Percentiles rank a stretch among this genome's conserved stretches.
Conservation (phyloP, 2,329 filamentous ascomycete genomes). For the Neonectria coccinea region DNA sequence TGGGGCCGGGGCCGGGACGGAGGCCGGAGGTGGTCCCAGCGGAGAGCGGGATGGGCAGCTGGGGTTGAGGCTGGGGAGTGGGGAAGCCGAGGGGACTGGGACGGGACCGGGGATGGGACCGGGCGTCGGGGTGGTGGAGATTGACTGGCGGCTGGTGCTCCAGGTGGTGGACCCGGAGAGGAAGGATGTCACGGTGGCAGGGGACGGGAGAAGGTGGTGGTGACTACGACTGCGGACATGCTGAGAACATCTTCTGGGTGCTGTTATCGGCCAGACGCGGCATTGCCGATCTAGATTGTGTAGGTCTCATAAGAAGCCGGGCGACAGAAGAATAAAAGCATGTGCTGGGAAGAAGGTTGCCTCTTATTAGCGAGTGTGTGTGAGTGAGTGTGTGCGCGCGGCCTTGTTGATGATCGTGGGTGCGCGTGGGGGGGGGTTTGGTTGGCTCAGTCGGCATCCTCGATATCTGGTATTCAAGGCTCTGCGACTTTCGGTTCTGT, state of each 20-base stretch:
- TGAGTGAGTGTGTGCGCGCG: not conserved
- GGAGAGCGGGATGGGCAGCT: not conserved
- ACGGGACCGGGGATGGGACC: not conserved
- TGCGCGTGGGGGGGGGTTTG: slow-evolving; percentile 3
- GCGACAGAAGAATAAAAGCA: not conserved
- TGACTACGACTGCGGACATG: slow-evolving; percentile 5
- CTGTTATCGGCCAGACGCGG: slow-evolving; percentile 29
- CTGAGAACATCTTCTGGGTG: not conserved
- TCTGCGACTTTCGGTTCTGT: not conserved
- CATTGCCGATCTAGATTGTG: slow-evolving; percentile 26
- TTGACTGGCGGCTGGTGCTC: slow-evolving; percentile 50
- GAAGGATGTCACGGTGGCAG: slow-evolving; percentile 40
- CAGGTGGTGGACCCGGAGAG: slow-evolving; percentile 48
- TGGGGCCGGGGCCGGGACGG: slow-evolving; percentile 26
- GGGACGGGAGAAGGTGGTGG: slow-evolving; percentile 34
- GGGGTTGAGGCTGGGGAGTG: not conserved
- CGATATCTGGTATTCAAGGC: not conserved
- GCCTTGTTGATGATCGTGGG: not conserved
- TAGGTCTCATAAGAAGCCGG: not conserved
- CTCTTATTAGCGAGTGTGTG: not conserved
- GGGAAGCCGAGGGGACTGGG: not conserved
- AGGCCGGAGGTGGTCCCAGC: slow-evolving; percentile 4
- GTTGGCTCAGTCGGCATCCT: not conserved
- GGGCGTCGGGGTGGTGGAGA: slow-evolving; percentile 27
- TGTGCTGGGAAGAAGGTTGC: not conserved